phyloP scores from a whole-genome alignment of 2,329 filamentous ascomycete genomes.

The Colletotrichum lini region DNA sequence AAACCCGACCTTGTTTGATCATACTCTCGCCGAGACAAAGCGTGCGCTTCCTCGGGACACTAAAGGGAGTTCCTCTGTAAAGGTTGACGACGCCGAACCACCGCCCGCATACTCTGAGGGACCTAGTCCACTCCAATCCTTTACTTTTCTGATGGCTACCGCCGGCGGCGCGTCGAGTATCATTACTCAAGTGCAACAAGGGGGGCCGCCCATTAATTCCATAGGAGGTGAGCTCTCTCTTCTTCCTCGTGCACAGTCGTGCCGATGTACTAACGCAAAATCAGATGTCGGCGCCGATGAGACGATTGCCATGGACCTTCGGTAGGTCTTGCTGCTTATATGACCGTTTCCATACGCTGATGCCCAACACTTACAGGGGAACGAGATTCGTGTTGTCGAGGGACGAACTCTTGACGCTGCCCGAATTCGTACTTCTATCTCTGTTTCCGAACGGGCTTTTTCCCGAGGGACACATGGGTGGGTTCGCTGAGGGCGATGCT shows the following conservation, averaged over 20 bases:
- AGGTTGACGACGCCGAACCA: slow-evolving; percentile 88
- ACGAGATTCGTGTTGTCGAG: slow-evolving; percentile 93
- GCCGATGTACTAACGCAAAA: slow-evolving; percentile 22
- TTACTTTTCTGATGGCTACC: slow-evolving; percentile 97
- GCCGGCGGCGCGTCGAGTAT: slow-evolving; percentile 98
- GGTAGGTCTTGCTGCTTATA: slow-evolving; percentile 68
- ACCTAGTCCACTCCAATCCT: slow-evolving; percentile 90
- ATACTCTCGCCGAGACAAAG: slow-evolving; percentile 82
- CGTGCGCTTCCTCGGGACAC: slow-evolving; percentile 85
- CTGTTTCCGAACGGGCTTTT: slow-evolving; percentile 98
- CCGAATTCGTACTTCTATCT: slow-evolving; percentile 97
- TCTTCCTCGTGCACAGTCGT: not conserved
- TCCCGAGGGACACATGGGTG: slow-evolving; percentile 95
- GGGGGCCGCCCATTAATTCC: slow-evolving; percentile 88
- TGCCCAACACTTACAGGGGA: slow-evolving; percentile 72
- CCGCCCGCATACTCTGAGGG: slow-evolving; percentile 97
- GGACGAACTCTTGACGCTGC: slow-evolving; percentile 94
- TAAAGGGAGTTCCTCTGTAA: slow-evolving; percentile 82
- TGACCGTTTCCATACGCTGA: slow-evolving; percentile 23
- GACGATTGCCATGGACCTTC: slow-evolving; percentile 93
- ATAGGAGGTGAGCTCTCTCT: slow-evolving; percentile 79
- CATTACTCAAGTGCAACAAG: slow-evolving; percentile 98
- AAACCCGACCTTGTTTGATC: slow-evolving; percentile 59
- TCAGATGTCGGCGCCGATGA: slow-evolving; percentile 89
- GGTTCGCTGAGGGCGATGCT: slow-evolving; percentile 91